Evolutionary conservation across 306 rosid species (phyloP), one percentile per base, ranked within the genome.

Genomic region (Acacia confusa): DNA sequence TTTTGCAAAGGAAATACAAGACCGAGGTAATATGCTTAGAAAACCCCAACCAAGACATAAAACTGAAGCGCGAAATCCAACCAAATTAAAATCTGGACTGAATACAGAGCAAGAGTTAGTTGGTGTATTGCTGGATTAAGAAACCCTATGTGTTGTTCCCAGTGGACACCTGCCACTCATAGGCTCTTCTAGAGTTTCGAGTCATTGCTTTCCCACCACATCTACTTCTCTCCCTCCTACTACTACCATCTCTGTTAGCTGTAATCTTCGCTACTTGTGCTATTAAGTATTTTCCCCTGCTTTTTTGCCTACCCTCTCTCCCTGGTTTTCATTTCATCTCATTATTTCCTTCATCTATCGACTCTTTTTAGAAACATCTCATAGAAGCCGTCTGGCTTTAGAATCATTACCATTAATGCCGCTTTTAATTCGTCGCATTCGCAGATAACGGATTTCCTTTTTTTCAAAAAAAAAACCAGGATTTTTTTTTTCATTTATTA

Each of bases 381-480:
- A 4, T 3, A 13, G 9, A 6, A 25, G 38, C 68, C 68, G 38
- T 61, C 20, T 27, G 13, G 43, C 19, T 30, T 30, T 30, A 5
- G 32, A 64, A 68, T 79, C 89, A 88, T 88, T 77, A 85, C 75
- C 90, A 88, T 88, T 77, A 90, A 92, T 88, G 85, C 85, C 36
- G 20, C 70, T 16, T 64, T 64, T 28, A 64, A 64, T 64, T 28
- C 36, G 6, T 25, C 11, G 14, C 64, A n/a, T n/a, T 57, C 32
- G 28, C 3, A 32, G 3, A 32, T 32, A 25, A 24, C 22, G 28
- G 64, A 57, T n/a, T 15, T 57, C 30, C 30, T n/a, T 57, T n/a
- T 30, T 30, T 30, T 30, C 3, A 34, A 4, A 55, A 28, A n/a
- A 57, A 57, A n/a, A 22, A 5, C 17, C 36, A 30, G 12, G 32